Percentiles rank a stretch among this genome's conserved stretches.
phyloP scores from a whole-genome alignment of 1,284 basidiomycete genomes.

The Malassezia sympodialis region DNA sequence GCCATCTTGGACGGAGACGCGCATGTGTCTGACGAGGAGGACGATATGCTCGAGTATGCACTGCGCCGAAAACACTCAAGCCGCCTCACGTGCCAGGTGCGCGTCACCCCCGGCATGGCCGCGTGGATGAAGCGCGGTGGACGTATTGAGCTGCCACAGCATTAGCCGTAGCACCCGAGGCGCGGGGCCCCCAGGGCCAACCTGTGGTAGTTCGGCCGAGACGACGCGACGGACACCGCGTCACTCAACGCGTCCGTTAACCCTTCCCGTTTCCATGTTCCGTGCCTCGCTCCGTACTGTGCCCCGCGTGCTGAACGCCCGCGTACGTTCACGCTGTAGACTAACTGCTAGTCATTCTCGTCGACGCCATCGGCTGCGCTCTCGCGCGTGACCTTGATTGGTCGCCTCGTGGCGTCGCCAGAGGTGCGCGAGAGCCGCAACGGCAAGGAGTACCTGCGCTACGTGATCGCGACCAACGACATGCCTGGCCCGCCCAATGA shows the following conservation, averaged over 20 bases:
- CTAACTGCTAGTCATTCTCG: conserved; percentile 27
- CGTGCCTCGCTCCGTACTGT: conserved; percentile 3
- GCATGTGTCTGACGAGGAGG: conserved; percentile 20
- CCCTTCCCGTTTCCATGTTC: conserved; percentile 9
- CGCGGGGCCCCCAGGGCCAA: no score
- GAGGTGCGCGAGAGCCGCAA: conserved; percentile 36
- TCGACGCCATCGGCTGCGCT: conserved; percentile 30
- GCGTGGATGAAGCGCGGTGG: conserved; percentile 22
- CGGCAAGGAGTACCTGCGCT: conserved; percentile 45
- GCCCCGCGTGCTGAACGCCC: conserved; percentile 1
- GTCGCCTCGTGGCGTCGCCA: conserved; percentile 40
- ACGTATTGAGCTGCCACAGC: conserved; percentile 19
- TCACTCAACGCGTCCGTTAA: neutral
- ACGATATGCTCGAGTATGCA: conserved; percentile 33
- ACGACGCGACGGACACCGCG: neutral
- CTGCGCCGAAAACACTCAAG: conserved; percentile 13
- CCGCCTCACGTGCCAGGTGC: conserved; percentile 26
- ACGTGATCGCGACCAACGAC: conserved; percentile 43
- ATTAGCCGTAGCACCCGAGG: conserved; percentile 1
- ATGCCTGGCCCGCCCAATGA: conserved; percentile 35
- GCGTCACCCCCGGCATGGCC: conserved; percentile 14
- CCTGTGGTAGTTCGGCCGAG: neutral
- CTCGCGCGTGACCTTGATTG: conserved; percentile 42
- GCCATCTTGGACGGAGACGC: neutral
- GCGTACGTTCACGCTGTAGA: conserved; percentile 3